A percentile compares a stretch with the other conserved stretches of the same genome.
These are phyloP conservation scores for Bimuria novae-zelandiae DNA, from an alignment of 2,329 filamentous ascomycete species.

Conservation along the genomic window DNA sequence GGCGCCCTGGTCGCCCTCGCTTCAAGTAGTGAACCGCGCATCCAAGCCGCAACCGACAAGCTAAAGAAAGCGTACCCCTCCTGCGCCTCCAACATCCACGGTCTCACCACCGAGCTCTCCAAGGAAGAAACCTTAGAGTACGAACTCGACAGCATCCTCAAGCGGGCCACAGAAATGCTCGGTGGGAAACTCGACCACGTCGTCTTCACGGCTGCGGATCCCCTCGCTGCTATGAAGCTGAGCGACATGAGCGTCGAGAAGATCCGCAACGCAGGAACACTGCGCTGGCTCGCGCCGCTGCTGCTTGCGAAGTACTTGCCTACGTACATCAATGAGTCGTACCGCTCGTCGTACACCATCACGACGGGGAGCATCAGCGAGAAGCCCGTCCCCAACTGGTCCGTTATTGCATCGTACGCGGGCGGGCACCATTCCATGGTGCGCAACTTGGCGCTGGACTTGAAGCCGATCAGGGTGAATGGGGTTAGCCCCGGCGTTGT, in stretches of 20 bases:
- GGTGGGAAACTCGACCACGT: constrained; percentile 58
- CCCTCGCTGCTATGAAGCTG: constrained; percentile 49
- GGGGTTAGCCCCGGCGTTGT: constrained; percentile 61
- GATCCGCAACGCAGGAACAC: constrained; percentile 51
- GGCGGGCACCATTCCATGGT: constrained; percentile 60
- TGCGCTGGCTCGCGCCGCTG: constrained; percentile 58
- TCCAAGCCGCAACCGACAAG: constrained; percentile 53
- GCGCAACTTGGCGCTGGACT: constrained; percentile 63
- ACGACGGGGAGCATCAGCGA: constrained; percentile 60
- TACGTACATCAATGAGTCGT: constrained; percentile 49
- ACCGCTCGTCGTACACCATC: constrained; percentile 58
- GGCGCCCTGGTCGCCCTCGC: constrained; percentile 63
- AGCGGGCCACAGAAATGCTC: constrained; percentile 35
- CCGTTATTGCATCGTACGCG: constrained; percentile 54
- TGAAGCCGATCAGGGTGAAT: constrained; percentile 68
- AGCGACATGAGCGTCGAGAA: constrained; percentile 48
- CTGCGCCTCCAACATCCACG: constrained; percentile 45
- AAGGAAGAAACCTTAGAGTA: constrained; percentile 52
- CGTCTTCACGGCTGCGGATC: constrained; percentile 61
- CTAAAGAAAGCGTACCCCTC: constrained; percentile 53
- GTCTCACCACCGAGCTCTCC: constrained; percentile 56
- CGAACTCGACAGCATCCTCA: constrained; percentile 55
- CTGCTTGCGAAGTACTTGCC: constrained; percentile 58
- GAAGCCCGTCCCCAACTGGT: constrained; percentile 59
- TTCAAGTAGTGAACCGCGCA: constrained; percentile 59